Evolutionary conservation across 2,329 filamentous ascomycete species (phyloP).

Genomic region (Colletotrichum destructivum): DNA sequence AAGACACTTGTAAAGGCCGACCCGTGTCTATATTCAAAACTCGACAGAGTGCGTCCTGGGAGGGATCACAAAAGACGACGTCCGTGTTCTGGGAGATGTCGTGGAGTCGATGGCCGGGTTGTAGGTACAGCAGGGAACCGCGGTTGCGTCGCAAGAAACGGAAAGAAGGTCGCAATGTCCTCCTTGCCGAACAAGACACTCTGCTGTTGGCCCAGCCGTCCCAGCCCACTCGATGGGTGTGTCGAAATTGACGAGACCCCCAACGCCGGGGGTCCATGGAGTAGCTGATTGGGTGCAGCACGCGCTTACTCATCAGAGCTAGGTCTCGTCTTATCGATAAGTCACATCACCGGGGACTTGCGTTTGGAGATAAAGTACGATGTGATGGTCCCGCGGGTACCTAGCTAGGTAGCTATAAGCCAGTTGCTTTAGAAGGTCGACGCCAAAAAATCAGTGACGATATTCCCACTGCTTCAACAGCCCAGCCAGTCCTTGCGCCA

Average conservation of each 20-base stretch:
- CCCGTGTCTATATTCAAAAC: not conserved
- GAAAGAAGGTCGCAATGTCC: constrained; percentile 3
- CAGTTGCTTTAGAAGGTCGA: not conserved
- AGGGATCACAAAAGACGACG: not conserved
- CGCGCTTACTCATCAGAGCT: constrained; percentile 30
- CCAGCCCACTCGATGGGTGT: constrained; percentile 25
- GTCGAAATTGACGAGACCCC: constrained; percentile 37
- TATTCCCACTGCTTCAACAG: constrained; percentile 7
- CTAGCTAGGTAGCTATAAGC: not conserved
- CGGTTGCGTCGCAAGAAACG: constrained; percentile 20
- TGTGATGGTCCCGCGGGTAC: too few species aligned
- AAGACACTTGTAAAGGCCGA: not conserved
- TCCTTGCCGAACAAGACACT: constrained; percentile 27
- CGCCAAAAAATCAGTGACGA: constrained; percentile 26
- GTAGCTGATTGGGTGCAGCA: constrained; percentile 34
- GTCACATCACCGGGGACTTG: constrained; percentile 23
- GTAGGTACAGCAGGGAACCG: not conserved
- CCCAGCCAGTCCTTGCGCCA: not conserved
- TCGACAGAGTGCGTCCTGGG: not conserved
- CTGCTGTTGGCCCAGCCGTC: constrained; percentile 2
- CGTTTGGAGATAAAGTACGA: not conserved
- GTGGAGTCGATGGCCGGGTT: not conserved
- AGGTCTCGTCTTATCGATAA: constrained; percentile 38
- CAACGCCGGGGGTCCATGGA: not conserved
- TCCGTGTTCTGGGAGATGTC: not conserved